Evolutionary conservation across 306 rosid genomes (phyloP).

Genomic region (Quercus glauca): DNA sequence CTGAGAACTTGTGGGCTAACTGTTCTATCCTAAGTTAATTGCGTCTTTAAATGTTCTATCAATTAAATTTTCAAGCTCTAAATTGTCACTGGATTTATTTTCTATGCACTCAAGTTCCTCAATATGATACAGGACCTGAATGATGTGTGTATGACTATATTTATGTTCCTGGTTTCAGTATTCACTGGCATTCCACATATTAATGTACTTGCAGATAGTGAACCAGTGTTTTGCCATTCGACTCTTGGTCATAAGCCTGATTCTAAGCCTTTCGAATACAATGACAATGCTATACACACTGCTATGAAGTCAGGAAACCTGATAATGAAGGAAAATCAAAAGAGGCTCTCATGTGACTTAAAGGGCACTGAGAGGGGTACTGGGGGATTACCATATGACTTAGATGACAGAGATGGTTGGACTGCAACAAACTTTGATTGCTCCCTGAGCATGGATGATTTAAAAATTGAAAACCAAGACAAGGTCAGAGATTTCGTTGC

Average conservation of each 20-base stretch:
- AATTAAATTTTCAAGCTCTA: not conserved
- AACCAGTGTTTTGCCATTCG: conserved; percentile 43
- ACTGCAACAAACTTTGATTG: conserved; percentile 24
- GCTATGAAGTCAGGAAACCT: conserved; percentile 31
- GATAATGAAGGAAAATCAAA: conserved; percentile 41
- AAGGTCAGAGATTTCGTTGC: conserved; percentile 21
- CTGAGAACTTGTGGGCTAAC: not conserved
- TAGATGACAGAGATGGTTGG: conserved; percentile 22
- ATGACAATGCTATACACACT: conserved; percentile 31
- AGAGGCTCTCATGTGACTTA: conserved; percentile 17
- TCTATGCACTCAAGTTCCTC: not conserved
- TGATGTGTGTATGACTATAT: not conserved
- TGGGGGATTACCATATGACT: conserved; percentile 13
- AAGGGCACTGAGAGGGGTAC: conserved; percentile 34
- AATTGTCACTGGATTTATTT: not conserved
- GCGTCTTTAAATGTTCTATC: not conserved
- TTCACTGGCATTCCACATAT: conserved; percentile 11
- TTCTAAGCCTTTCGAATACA: conserved; percentile 44
- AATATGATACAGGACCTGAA: not conserved
- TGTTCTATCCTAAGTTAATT: not conserved
- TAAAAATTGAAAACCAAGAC: conserved; percentile 20
- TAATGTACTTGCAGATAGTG: conserved; percentile 61
- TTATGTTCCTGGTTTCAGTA: conserved; percentile 1
- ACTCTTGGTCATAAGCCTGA: conserved; percentile 39
- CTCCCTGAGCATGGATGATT: conserved; percentile 16